Base-by-base conservation (phyloP, 495 filamentous ascomycete species). In the Penicillium pancosmium region DNA sequence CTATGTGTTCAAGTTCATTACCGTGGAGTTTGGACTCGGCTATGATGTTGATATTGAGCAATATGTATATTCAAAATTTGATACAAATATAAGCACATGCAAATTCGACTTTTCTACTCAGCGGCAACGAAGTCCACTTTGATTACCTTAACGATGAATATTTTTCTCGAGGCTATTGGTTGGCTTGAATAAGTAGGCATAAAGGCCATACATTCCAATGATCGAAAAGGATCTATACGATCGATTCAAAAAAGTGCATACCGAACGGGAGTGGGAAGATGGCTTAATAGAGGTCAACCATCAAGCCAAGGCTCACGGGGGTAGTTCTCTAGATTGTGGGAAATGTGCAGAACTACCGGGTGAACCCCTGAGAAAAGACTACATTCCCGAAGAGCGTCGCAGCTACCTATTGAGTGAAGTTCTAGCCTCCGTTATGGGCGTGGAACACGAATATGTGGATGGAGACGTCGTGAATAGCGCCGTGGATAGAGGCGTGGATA, bases 331-430 rank as follows among this genome's bases (percentile, higher is more conserved):
- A 21, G 40, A 34, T 46, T 54, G 21, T 9, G 40, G 47, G 52
- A 54, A 54, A 38, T 54, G 52, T 54, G 40, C 15, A 35, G 31
- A 54, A 54, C 40, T 54, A 23, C 40, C 38, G 40, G 52, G 47
- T 33, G 52, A 54, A 34, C 52, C 52, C 13, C 40, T 54, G 40
- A 54, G 38, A 21, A 46, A 54, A 35, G 52, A 31, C 11, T 59
- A 54, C 40, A 19, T 43, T 43, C 40, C 40, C 18, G 40, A 18
- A 16, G 40, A 43, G 35, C 52, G 25, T 43, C 25, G 46, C 34
- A 55, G 46, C 50, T 50, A 52, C 52, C 46, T 54, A 38, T 25
- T 60, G 52, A 50, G 57, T 60, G 36, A 60, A 50, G 36, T 60
- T 60, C 57, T 60, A 21, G 46, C 15, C 52, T 60, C 52, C 35